phyloP scores from a whole-genome alignment of 495 filamentous ascomycete species.

The Diplogelasinospora grovesii region DNA sequence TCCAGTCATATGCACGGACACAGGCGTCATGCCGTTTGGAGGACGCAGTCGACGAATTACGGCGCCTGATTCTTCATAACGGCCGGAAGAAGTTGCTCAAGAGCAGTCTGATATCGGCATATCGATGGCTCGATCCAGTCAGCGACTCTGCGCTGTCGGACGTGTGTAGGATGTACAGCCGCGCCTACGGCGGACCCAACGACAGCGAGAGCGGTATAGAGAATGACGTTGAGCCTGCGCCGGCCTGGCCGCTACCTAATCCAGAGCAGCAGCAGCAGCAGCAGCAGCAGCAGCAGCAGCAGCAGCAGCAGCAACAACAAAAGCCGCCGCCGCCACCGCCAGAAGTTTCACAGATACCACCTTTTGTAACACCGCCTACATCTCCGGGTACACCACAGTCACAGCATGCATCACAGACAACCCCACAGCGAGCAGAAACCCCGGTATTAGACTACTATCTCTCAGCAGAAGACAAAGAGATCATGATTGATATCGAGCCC shows the following conservation, averaged over 20 bases:
- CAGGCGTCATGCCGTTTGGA: slow-evolving; percentile 49
- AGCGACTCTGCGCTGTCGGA: slow-evolving; percentile 46
- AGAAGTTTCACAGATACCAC: too few species aligned
- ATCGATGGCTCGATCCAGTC: slow-evolving; percentile 52
- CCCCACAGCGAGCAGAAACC: background rate
- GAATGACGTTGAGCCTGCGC: slow-evolving; percentile 17
- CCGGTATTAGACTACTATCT: background rate
- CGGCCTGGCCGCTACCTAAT: slow-evolving; percentile 11
- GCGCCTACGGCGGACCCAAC: slow-evolving; percentile 45
- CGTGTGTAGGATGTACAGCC: slow-evolving; percentile 51
- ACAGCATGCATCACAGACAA: background rate
- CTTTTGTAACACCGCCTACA: background rate
- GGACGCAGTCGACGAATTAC: slow-evolving; percentile 50
- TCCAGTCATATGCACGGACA: slow-evolving; percentile 49
- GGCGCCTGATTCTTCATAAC: slow-evolving; percentile 55
- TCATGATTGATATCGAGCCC: background rate
- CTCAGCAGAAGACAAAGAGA: slow-evolving; percentile 12
- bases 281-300: too few species aligned
- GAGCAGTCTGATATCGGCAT: slow-evolving; percentile 53
- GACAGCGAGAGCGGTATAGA: slow-evolving; percentile 20
- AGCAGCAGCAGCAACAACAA: too few species aligned
- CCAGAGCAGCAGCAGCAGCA: background rate
- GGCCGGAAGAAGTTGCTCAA: slow-evolving; percentile 51
- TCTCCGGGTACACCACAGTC: background rate
- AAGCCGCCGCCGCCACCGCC: background rate